A percentile compares a stretch with the other conserved stretches of the same genome.
These are phyloP conservation scores for Aspergillus costaricaensis DNA, from an alignment of 2,329 filamentous ascomycete species.

Conservation along the genomic window DNA sequence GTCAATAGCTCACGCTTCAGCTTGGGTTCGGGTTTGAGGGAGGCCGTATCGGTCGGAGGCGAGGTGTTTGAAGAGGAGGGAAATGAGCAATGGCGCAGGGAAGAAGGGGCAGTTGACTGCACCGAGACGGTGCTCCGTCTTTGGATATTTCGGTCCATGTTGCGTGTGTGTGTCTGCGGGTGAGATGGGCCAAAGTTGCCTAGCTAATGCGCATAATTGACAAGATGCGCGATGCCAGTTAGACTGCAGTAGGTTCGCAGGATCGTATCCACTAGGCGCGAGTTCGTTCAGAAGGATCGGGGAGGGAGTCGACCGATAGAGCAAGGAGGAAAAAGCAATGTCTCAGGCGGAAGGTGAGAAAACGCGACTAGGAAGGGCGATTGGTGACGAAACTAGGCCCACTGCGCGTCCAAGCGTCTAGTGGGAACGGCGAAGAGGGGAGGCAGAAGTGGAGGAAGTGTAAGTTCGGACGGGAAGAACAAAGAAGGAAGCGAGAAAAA, in stretches of 20 bases:
- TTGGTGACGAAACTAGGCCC: constrained; percentile 8
- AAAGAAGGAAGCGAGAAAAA: background rate
- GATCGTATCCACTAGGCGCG: constrained; percentile 19
- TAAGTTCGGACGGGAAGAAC: background rate
- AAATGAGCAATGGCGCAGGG: constrained; percentile 28
- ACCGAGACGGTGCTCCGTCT: constrained; percentile 28
- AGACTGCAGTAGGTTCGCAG: constrained; percentile 20
- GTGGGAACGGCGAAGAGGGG: constrained; percentile 4
- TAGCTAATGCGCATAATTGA: constrained; percentile 29
- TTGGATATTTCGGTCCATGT: constrained; percentile 30
- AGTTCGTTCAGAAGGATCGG: constrained; percentile 10
- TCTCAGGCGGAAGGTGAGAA: constrained; percentile 8
- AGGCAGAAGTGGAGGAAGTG: background rate
- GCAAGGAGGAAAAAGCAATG: constrained; percentile 22
- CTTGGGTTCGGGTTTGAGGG: constrained; percentile 22
- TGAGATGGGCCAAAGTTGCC: constrained; percentile 13
- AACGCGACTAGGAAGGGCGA: constrained; percentile 14
- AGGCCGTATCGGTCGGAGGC: constrained; percentile 19
- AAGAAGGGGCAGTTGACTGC: constrained; percentile 26
- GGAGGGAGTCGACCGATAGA: constrained; percentile 15
- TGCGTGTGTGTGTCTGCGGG: constrained; percentile 16
- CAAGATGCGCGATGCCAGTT: constrained; percentile 27
- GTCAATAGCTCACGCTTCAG: constrained; percentile 25
- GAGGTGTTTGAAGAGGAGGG: constrained; percentile 21
- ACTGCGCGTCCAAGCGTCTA: constrained; percentile 14